These are phyloP conservation scores for Gamarada debralockiae DNA, from an alignment of 495 filamentous ascomycete species.

Conservation along the genomic window DNA sequence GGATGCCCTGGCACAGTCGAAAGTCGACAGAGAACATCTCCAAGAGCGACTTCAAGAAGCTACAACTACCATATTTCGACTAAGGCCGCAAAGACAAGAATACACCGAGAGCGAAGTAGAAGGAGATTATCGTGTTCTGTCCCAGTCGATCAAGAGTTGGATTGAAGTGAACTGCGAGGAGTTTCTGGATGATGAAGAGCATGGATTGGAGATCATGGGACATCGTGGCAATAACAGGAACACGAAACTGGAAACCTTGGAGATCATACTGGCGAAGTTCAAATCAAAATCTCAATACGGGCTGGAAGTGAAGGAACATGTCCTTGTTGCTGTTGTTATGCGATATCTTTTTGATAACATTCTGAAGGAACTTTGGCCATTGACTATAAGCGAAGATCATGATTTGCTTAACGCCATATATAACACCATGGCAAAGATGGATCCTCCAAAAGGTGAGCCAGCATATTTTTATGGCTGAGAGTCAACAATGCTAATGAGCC, in stretches of 20 bases:
- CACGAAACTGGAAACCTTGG: slow-evolving; percentile 8
- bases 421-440: slow-evolving; percentile 15
- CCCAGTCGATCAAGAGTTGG: slow-evolving; percentile 23
- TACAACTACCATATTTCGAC: slow-evolving; percentile 6
- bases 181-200: slow-evolving; percentile 1
- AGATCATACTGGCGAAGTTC: slow-evolving; percentile 15
- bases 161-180: slow-evolving; percentile 19
- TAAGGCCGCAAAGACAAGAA: slow-evolving; percentile 11
- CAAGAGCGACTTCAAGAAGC: slow-evolving; percentile 5
- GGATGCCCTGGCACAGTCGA: neutral
- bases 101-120: slow-evolving; percentile 11
- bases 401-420: slow-evolving; percentile 25
- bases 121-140: slow-evolving; percentile 24
- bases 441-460: neutral
- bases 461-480: neutral
- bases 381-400: too few species aligned
- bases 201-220: slow-evolving; percentile 14
- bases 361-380: too few species aligned
- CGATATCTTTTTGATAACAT: slow-evolving; percentile 29
- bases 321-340: slow-evolving; percentile 29
- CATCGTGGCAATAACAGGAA: neutral
- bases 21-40: neutral
- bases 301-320: slow-evolving; percentile 31
- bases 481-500: neutral
- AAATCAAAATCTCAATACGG: slow-evolving; percentile 22